Evolutionary conservation across 2,329 filamentous ascomycete species (phyloP).

Genomic region (Colletotrichum sp.): DNA sequence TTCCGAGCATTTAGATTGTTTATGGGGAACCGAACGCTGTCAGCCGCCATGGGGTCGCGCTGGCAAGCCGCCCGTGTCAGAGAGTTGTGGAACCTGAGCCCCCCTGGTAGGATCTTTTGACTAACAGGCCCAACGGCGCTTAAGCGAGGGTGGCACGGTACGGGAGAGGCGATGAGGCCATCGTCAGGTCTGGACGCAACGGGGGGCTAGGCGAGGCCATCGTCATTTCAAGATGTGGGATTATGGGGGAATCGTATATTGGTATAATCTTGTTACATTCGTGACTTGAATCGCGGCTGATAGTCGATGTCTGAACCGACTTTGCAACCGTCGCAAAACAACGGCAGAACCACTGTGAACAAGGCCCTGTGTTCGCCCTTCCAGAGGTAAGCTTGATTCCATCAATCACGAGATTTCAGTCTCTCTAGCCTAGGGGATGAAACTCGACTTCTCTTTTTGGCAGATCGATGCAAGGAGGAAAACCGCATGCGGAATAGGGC

Average conservation of each 20-base stretch:
- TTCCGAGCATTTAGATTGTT: background rate
- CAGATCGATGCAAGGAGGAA: constrained; percentile 4
- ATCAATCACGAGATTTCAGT: background rate
- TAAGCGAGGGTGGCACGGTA: background rate
- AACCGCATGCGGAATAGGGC: background rate
- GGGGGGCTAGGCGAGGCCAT: background rate
- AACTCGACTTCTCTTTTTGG: background rate
- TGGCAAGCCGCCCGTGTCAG: background rate
- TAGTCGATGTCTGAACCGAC: fast-evolving
- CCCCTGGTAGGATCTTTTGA: background rate
- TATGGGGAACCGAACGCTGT: background rate
- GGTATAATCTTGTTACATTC: background rate
- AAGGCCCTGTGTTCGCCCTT: background rate
- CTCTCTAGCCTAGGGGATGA: background rate
- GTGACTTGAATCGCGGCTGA: background rate
- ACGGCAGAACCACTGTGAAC: background rate
- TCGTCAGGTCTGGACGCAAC: background rate
- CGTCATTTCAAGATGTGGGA: background rate
- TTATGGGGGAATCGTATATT: background rate
- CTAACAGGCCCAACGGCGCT: background rate
- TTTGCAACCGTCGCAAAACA: background rate
- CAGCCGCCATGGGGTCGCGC: background rate
- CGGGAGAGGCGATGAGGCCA: background rate
- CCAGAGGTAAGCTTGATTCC: background rate
- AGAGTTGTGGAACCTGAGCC: background rate